Conservation (phyloP, 1,284 basidiomycete genomes). For the Microbotryomycetes sp. region DNA sequence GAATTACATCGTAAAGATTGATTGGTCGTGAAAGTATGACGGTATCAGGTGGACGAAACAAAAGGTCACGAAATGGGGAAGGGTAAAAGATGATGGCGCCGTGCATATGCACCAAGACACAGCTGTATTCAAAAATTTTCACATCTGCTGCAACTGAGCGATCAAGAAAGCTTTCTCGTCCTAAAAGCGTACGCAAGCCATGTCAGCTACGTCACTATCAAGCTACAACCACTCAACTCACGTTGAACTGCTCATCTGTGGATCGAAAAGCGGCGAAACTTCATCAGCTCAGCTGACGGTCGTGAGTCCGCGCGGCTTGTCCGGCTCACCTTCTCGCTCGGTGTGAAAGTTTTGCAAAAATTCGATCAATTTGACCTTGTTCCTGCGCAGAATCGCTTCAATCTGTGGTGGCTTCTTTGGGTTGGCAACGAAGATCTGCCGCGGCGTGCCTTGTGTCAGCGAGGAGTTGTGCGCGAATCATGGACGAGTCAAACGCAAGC, state of each 20-base stretch:
- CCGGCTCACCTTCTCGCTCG: constrained; percentile 70
- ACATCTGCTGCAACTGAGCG: constrained; percentile 53
- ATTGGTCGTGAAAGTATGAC: not conserved
- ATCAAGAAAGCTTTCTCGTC: constrained; percentile 97
- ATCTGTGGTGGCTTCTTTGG: constrained; percentile 97
- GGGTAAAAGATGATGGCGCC: too few relatives aligned
- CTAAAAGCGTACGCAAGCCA: constrained; percentile 47
- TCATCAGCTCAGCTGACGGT: not conserved
- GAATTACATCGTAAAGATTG: not conserved
- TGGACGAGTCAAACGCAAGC: not conserved
- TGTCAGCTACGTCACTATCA: not conserved
- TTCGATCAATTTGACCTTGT: constrained; percentile 83
- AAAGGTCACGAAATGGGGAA: too few relatives aligned
- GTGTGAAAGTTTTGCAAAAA: constrained; percentile 95
- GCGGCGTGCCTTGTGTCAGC: not conserved
- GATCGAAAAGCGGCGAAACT: not conserved
- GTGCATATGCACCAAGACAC: not conserved
- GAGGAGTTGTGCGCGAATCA: not conserved
- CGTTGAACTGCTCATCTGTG: constrained; percentile 91
- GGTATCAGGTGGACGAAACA: too few relatives aligned
- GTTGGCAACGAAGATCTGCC: constrained; percentile 95
- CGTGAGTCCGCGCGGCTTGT: not conserved
- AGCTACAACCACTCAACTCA: constrained; percentile 42
- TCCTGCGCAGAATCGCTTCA: constrained; percentile 79
- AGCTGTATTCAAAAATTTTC: not conserved